Percentiles rank a stretch among this genome's conserved stretches.
Conservation (phyloP, 768 basidiomycete genomes). For the Gymnopilus junonius region DNA sequence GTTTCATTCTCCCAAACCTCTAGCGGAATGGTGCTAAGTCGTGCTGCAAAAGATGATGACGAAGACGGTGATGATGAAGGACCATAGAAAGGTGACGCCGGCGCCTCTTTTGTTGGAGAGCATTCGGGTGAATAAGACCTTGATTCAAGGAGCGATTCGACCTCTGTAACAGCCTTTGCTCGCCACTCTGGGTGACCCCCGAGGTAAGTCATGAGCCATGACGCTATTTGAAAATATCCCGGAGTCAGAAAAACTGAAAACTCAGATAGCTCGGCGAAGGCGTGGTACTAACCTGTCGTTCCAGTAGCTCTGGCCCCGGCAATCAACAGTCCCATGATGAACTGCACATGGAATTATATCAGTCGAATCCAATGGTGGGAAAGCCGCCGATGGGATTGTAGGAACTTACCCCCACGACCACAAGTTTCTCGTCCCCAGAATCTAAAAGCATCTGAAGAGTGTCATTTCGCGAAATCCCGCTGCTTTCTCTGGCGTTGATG, state of each 20-base stretch:
- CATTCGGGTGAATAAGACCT: constrained; percentile 33
- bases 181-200: constrained; percentile 72
- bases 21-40: constrained; percentile 64
- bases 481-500: constrained; percentile 37
- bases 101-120: constrained; percentile 13
- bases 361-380: constrained; percentile 24
- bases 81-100: constrained; percentile 6
- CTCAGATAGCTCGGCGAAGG: constrained; percentile 20
- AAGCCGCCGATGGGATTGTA: constrained; percentile 14
- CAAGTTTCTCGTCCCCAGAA: constrained; percentile 65
- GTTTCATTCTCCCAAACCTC: constrained; percentile 72
- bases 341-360: constrained; percentile 44
- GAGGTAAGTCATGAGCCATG: constrained; percentile 77
- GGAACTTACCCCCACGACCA: constrained; percentile 68
- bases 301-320: constrained; percentile 84
- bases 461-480: constrained; percentile 62
- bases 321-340: constrained; percentile 81
- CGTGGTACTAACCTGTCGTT: constrained; percentile 55
- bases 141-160: constrained; percentile 55
- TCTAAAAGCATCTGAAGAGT: constrained; percentile 79
- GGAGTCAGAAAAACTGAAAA: constrained; percentile 10
- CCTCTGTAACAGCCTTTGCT: constrained; percentile 60
- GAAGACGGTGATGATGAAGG: constrained; percentile 5
- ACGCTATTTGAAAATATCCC: constrained; percentile 43
- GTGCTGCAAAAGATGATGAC: constrained; percentile 30